These are phyloP conservation scores for Entrophospora sp. DNA, from an alignment of 192 early-diverging fungal species.

Conservation along the genomic window DNA sequence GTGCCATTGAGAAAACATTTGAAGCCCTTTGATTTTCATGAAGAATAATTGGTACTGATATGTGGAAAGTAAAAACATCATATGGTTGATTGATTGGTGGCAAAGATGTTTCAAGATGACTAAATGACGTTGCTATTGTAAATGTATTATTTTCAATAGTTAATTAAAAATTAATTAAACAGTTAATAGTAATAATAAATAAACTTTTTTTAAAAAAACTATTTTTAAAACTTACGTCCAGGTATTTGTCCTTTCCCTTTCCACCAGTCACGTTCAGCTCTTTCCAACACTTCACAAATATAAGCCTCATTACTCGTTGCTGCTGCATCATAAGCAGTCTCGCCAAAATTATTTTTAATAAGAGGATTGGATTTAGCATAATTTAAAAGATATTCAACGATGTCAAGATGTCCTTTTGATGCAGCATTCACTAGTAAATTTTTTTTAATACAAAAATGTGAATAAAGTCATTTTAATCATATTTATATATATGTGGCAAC, in stretches of 20 bases:
- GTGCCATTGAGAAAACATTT: constrained; percentile 33
- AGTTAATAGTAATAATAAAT: no score
- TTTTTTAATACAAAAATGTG: no score
- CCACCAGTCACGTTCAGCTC: constrained; percentile 43
- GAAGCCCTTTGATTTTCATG: constrained; percentile 61
- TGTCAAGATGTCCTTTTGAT: constrained; percentile 48
- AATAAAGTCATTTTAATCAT: constrained; percentile 57
- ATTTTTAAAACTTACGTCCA: constrained; percentile 9
- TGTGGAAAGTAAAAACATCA: no score
- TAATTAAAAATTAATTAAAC: neutral
- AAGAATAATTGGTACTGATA: constrained; percentile 46
- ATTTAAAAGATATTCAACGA: constrained; percentile 58
- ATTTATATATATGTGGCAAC: no score
- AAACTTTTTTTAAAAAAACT: no score
- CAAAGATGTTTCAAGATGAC: constrained; percentile 17
- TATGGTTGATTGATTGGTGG: constrained; percentile 26
- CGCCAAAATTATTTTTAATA: no score
- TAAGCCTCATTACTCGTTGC: no score
- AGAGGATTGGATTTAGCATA: no score
- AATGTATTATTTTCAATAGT: neutral
- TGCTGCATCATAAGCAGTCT: no score
- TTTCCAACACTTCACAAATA: constrained; percentile 56
- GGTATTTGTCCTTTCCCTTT: constrained; percentile 16
- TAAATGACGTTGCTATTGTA: neutral
- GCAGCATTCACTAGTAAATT: no score